Evolutionary conservation across 352 stramenopile species (phyloP).

Genomic region (Plasmopara viticola): DNA sequence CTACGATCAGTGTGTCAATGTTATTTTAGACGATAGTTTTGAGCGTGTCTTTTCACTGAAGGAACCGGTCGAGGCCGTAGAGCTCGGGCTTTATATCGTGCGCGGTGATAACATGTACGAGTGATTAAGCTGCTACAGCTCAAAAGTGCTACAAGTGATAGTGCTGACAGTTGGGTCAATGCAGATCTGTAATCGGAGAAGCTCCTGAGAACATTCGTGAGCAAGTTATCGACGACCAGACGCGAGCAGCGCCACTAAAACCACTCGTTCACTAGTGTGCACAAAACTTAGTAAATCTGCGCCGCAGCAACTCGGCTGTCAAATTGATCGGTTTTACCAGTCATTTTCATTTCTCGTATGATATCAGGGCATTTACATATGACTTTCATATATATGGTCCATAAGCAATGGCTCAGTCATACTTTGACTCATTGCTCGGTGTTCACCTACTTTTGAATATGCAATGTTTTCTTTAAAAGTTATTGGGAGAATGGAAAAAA

Average conservation of each 20-base stretch:
- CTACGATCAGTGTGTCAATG: constrained; percentile 92
- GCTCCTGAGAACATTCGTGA: constrained; percentile 85
- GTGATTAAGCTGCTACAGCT: neutral
- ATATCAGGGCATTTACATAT: too few relatives aligned
- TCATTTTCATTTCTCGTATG: too few relatives aligned
- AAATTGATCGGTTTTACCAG: neutral
- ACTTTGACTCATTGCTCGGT: too few relatives aligned
- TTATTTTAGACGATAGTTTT: constrained; percentile 90
- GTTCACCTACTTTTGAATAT: too few relatives aligned
- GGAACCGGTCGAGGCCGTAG: constrained; percentile 84
- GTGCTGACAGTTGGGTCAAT: constrained; percentile 5
- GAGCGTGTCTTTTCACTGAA: constrained; percentile 91
- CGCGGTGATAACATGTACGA: constrained; percentile 91
- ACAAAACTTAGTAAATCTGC: constrained; percentile 14
- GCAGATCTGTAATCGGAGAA: constrained; percentile 78
- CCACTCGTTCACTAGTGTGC: constrained; percentile 85
- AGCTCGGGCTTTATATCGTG: constrained; percentile 91
- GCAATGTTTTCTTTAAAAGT: too few relatives aligned
- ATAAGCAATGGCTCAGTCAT: too few relatives aligned
- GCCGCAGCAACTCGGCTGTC: neutral
- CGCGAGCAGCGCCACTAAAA: constrained; percentile 84
- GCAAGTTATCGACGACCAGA: constrained; percentile 85
- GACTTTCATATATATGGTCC: too few relatives aligned
- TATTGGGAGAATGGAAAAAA: too few relatives aligned
- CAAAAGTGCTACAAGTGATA: neutral